Base-by-base conservation (phyloP, 2,329 filamentous ascomycete genomes). In the Trichoderma arundinaceum region DNA sequence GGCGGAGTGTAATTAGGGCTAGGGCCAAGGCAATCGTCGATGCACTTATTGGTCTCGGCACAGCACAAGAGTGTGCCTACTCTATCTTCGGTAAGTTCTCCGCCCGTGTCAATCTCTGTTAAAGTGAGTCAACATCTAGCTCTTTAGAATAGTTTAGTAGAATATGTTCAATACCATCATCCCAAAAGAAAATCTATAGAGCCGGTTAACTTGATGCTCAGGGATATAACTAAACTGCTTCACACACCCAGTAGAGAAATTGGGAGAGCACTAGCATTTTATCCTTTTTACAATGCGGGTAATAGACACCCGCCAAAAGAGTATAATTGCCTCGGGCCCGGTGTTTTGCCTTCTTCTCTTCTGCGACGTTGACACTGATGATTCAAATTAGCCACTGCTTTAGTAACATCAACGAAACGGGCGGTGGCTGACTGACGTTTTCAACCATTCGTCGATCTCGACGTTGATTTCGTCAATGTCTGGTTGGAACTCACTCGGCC, bases 71-170 rank as follows among this genome's bases (percentile, higher is more conserved):
- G n/a, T 2, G 64, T 61, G 38, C 56, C 56, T 39, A 61, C 22
- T 38, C 44, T 52, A 39, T 66, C 64, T 7, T 48, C 5, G 5
- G 56, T 52, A 7, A 66, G 64, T 28, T 66, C 56, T 15, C 64
- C 64, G 9, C 64, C 64, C 6, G 56, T 66, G 32, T 66, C 64
- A 33, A 66, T 66, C 5, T 66, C 64, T 66, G 39, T 53, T 15
- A 17, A 13, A 22, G 5, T 6, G 28, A 8, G 8, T 53, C 28
- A 58, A 32, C n/a, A 9, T 58, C 28, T 7, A n/a, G 1, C 13
- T 1, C 15, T 35, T 1, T 7, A 19, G 8, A 8, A 17, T 32
- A 57, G 1, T 19, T 43, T 12, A 4, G 10, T 46, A 7, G 3
- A 4, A 4, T 7, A 28, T 28, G 22, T 28, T 41, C 10, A 28